phyloP scores from a whole-genome alignment of 306 rosid genomes.

The Sophora flavescens region DNA sequence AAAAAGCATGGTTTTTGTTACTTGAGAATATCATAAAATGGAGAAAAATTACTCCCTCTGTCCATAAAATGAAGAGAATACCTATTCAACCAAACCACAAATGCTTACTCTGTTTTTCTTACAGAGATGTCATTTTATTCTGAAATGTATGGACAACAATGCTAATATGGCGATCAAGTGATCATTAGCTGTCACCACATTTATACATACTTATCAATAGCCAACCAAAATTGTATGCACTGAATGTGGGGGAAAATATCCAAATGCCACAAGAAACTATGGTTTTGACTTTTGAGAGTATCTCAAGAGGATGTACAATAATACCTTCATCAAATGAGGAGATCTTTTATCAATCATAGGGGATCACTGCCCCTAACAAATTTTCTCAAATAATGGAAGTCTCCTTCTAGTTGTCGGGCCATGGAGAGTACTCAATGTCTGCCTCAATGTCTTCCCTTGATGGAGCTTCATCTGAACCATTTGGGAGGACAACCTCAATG shows the following conservation, averaged over 20 bases:
- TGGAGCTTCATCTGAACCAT: slow-evolving; percentile 44
- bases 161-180: slow-evolving; percentile 22
- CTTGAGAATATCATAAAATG: too few species aligned
- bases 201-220: not conserved
- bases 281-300: slow-evolving; percentile 20
- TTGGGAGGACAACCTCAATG: slow-evolving; percentile 57
- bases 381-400: slow-evolving; percentile 54
- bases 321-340: slow-evolving; percentile 24
- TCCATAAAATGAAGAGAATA: not conserved
- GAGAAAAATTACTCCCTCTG: not conserved
- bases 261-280: not conserved
- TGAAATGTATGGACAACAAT: not conserved
- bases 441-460: slow-evolving; percentile 58
- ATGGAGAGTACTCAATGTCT: slow-evolving; percentile 46
- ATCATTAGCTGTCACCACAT: slow-evolving; percentile 3
- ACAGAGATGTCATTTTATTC: not conserved
- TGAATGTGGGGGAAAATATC: not conserved
- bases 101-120: not conserved
- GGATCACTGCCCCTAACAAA: slow-evolving; percentile 40
- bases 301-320: slow-evolving; percentile 20
- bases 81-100: slow-evolving; percentile 25
- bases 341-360: slow-evolving; percentile 24
- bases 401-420: slow-evolving; percentile 49
- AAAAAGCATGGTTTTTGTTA: too few species aligned
- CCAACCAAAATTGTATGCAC: slow-evolving; percentile 31